Base-by-base conservation (phyloP, 345 rosid species). In the Pistacia atlantica region DNA sequence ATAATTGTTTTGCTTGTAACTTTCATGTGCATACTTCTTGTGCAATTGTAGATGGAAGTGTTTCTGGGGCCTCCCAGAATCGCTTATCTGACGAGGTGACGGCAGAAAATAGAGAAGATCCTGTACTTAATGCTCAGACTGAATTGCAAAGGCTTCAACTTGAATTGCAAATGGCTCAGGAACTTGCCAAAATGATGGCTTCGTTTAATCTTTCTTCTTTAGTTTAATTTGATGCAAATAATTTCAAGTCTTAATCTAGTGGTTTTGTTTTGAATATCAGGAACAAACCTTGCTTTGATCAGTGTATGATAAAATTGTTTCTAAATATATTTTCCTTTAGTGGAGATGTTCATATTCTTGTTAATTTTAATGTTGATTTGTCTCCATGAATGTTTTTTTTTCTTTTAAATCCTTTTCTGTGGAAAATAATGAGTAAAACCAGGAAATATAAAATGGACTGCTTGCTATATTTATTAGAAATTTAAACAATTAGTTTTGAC, bases 171-270 rank as follows among this genome's bases (percentile, higher is more conserved):
- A 79, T 84, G 85, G 56, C 71, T 79, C 66, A 75, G 56, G 83
- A 81, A 61, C 82, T 84, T 3, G 82, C 82, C 55, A 77, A 82
- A 22, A 80, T 82, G 85, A 82, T 84, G 35, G 74, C 79, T 25
- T 84, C 85, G 7, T 75, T 75, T 75, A 75, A 77, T 71, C 80
- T 82, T 62, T 82, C 76, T 48, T 81, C 81, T 67, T 57, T 76
- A 0, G 75, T 84, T 73, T 84, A 74, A 84, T 6, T 16, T 3
- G 33, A 31, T 2, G 33, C 33, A 18, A 52, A 0, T 13, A 52
- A 52, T 45, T 66, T 31, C 37, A 17, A 69, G 17, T 48, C 10
- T 67, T 28, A 22, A 59, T 59, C 35, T 4, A 59, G 6, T 59
- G 25, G 33, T 25, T 59, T 20, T 59, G 9, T 11, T 4, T 22